Percentiles rank a stretch among this genome's conserved stretches.
These are phyloP conservation scores for Grammothele lineata DNA, from an alignment of 768 basidiomycete genomes.

Conservation along the genomic window DNA sequence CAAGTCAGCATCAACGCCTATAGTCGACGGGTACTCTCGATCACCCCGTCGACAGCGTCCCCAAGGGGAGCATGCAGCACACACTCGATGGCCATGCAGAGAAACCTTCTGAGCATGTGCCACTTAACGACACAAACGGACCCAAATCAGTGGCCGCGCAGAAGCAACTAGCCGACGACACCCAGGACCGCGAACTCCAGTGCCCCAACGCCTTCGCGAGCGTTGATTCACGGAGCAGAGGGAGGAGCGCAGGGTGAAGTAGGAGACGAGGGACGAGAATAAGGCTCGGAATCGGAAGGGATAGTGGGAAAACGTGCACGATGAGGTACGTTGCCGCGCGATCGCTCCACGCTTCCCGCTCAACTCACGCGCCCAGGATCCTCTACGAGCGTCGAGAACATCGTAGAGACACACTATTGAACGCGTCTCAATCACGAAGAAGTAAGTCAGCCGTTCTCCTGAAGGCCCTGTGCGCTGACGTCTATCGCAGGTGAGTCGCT, in stretches of 20 bases:
- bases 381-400: slow-evolving; percentile 18
- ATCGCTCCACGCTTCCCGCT: neutral
- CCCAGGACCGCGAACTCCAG: too few species aligned
- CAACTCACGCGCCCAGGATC: slow-evolving; percentile 16
- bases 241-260: slow-evolving; percentile 18
- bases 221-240: slow-evolving; percentile 23
- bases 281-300: slow-evolving; percentile 14
- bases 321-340: slow-evolving; percentile 11
- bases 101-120: neutral
- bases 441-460: too few species aligned
- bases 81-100: slow-evolving; percentile 10
- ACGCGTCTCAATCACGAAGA: slow-evolving; percentile 79
- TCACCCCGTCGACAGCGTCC: slow-evolving; percentile 4
- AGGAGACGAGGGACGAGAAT: slow-evolving; percentile 18
- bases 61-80: neutral
- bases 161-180: slow-evolving; percentile 1
- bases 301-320: slow-evolving; percentile 9
- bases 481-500: too few species aligned
- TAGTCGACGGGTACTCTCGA: slow-evolving; percentile 13
- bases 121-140: slow-evolving; percentile 9
- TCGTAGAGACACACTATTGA: slow-evolving; percentile 85
- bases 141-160: neutral
- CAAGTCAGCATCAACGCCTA: slow-evolving; percentile 16
- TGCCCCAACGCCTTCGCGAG: slow-evolving; percentile 1
- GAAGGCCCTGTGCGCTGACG: too few species aligned